phyloP scores from a whole-genome alignment of 2,329 filamentous ascomycete genomes.

The Parastagonospora nodorum region DNA sequence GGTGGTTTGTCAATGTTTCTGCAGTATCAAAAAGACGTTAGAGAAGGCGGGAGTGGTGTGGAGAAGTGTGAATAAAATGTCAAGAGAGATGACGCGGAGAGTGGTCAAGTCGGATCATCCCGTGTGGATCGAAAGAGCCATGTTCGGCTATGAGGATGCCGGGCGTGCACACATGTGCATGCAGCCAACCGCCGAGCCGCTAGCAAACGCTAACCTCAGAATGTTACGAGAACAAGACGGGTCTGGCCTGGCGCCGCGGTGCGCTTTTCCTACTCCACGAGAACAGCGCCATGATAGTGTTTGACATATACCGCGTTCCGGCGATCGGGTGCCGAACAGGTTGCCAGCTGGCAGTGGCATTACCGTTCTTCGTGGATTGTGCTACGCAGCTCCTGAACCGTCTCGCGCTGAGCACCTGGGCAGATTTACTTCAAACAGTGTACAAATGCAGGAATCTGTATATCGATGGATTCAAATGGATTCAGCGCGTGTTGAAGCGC shows the following conservation, averaged over 20 bases:
- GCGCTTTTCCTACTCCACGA: background rate
- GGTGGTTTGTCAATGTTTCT: background rate
- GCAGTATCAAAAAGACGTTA: background rate
- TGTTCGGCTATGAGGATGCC: constrained; percentile 1
- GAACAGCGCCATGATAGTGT: background rate
- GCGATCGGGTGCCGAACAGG: background rate
- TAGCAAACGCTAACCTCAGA: background rate
- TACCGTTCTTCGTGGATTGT: no score
- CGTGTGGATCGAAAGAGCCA: background rate
- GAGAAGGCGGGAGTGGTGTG: background rate
- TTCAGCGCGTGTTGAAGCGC: constrained; percentile 29
- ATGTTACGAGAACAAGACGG: constrained; percentile 1
- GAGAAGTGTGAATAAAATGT: constrained; percentile 2
- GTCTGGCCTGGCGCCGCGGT: background rate
- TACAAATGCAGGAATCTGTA: no score
- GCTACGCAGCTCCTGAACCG: no score
- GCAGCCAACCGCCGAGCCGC: background rate
- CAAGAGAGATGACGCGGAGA: constrained; percentile 22
- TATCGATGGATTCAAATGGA: background rate
- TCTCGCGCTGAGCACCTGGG: no score
- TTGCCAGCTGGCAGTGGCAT: background rate
- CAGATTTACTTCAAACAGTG: background rate
- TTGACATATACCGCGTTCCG: background rate
- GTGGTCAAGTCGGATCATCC: background rate
- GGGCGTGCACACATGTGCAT: background rate